Base-by-base conservation (phyloP, 495 filamentous ascomycete species). In the Parathielavia appendiculata region DNA sequence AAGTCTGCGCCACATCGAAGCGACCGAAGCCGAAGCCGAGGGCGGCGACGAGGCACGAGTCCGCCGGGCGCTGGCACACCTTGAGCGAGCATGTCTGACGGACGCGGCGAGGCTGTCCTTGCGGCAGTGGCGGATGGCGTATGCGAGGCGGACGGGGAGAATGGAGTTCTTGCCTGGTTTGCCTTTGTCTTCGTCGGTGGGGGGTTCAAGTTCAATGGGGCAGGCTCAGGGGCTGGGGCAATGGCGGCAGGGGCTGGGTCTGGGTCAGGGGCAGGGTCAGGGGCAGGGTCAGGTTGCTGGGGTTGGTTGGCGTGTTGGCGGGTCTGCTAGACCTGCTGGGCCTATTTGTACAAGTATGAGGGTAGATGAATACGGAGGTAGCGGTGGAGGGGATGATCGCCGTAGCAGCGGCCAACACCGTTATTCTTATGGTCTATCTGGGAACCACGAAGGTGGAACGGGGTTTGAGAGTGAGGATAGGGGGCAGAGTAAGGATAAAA, bases 101-200 rank as follows among this genome's bases (percentile, higher is more conserved):
- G 67, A 70, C 5, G 76, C 78, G 40, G 81, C 83, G 17, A 74
- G 69, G 20, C 45, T 46, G 3, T 83, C 80, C 40, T 62, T 86
- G 35, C 68, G 65, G 22, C 56, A 53, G 11, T 85, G 76, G 68
- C 78, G 77, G 56, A 64, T 75, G 17, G 52, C 30, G 13, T 83
- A 78, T 65, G 74, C 78, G 35, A 65, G 69, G 11, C 47, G 48
- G 9, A 63, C 63, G 38, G 47, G 63, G 1, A 59, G 63, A 22
- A 44, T 57, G 26, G 30, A 22, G 0, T 50, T 75, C 6, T 64
- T 77, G 0, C 75, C 5, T 16, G 35, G 26, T 30, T 13, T 32
- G 26, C 17, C 17, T 22, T 23, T 9, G 19, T 11, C 43, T 22
- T 11, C 12, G 9, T 46, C 9, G n/a, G n/a, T n/a, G n/a, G n/a